Conservation (phyloP, 2,329 filamentous ascomycete species). For the Neonectria coccinea region DNA sequence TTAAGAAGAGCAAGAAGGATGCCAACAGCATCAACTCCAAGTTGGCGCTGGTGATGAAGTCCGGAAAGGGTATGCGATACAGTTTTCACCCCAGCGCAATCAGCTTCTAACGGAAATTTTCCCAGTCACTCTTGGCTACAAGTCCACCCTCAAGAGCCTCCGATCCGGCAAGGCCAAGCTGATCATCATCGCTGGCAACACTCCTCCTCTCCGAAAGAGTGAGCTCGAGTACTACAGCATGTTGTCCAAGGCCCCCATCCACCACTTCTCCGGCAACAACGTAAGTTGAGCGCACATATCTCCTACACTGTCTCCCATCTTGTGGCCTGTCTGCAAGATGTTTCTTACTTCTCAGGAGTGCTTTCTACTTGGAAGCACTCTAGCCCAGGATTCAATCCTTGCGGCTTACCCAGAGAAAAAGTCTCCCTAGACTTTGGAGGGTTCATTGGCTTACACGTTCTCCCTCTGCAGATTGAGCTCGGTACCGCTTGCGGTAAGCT, state of each 20-base stretch:
- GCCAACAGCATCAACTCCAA: slow-evolving; percentile 76
- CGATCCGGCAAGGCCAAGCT: slow-evolving; percentile 98
- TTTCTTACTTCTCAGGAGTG: slow-evolving; percentile 41
- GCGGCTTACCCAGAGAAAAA: slow-evolving; percentile 88
- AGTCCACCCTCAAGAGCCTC: slow-evolving; percentile 79
- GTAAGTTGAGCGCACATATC: slow-evolving; percentile 72
- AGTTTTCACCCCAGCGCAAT: neutral
- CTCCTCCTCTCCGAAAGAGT: slow-evolving; percentile 95
- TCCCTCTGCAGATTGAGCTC: slow-evolving; percentile 84
- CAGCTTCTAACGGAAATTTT: slow-evolving; percentile 32
- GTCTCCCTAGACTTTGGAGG: slow-evolving; percentile 90
- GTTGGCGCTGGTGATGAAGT: slow-evolving; percentile 73
- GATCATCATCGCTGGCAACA: slow-evolving; percentile 94
- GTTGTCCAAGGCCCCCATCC: slow-evolving; percentile 92
- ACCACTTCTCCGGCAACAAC: slow-evolving; percentile 99
- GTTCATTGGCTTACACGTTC: slow-evolving; percentile 72
- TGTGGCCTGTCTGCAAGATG: slow-evolving; percentile 39
- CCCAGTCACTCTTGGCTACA: slow-evolving; percentile 57
- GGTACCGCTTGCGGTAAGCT: slow-evolving; percentile 99
- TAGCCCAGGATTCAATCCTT: slow-evolving; percentile 45
- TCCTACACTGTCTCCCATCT: slow-evolving; percentile 32
- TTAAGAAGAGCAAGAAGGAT: slow-evolving; percentile 89
- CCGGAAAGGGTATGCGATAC: slow-evolving; percentile 75
- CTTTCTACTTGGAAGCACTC: slow-evolving; percentile 35
- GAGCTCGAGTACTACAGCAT: slow-evolving; percentile 97